phyloP scores from a whole-genome alignment of 2,329 filamentous ascomycete genomes.

The Penicillium psychrosexuale region DNA sequence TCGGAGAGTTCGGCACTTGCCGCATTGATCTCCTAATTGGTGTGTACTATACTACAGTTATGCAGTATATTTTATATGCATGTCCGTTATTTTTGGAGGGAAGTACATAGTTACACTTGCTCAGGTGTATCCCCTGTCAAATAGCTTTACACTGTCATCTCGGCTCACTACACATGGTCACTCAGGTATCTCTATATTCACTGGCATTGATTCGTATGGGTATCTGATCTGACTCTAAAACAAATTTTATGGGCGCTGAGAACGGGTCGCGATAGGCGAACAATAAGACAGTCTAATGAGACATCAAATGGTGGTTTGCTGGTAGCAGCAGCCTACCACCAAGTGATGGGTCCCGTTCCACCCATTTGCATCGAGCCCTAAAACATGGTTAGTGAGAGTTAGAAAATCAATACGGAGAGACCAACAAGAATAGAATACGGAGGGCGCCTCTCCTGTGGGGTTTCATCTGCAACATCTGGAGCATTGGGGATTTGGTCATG shows the following conservation, averaged over 20 bases:
- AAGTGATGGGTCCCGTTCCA: conserved; percentile 45
- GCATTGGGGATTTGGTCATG: conserved; percentile 77
- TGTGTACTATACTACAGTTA: not conserved
- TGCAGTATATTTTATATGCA: no score
- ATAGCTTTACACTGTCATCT: no score
- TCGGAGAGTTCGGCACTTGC: conserved; percentile 22
- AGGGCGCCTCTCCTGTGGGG: conserved; percentile 58
- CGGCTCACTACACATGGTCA: no score
- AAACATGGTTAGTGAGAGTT: conserved; percentile 12
- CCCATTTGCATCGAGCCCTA: conserved; percentile 49
- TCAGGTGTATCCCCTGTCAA: no score
- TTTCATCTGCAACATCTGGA: conserved; percentile 61
- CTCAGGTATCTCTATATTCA: not conserved
- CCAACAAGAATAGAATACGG: conserved; percentile 47
- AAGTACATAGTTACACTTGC: no score
- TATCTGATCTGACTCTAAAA: conserved; percentile 23
- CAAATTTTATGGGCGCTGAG: conserved; percentile 7
- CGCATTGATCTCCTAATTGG: not conserved
- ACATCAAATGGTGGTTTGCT: not conserved
- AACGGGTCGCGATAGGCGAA: not conserved
- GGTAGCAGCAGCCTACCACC: conserved; percentile 40
- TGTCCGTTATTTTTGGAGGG: no score
- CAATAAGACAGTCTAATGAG: not conserved
- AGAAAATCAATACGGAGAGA: not conserved
- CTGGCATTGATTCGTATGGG: conserved; percentile 18